Conservation (phyloP, 108 stramenopile genomes). For the Pseudonitzschia pungens region DNA sequence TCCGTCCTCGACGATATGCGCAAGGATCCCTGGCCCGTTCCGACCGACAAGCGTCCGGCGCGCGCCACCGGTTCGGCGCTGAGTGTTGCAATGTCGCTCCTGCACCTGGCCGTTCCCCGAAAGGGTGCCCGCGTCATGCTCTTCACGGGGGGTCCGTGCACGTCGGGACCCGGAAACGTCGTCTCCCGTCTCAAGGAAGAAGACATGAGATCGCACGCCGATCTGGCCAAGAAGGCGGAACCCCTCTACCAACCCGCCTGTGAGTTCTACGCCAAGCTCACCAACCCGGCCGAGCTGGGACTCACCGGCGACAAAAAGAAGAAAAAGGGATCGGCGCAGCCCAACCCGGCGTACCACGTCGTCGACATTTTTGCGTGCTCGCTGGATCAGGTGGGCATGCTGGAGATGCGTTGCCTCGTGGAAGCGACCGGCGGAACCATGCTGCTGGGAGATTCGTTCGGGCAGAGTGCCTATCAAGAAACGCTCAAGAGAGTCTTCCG, state of each 20-base stretch:
- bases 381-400: conserved; percentile 96
- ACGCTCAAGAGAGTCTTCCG: conserved; percentile 93
- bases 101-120: conserved; percentile 91
- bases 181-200: conserved; percentile 87
- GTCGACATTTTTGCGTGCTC: conserved; percentile 99
- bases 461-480: conserved; percentile 98
- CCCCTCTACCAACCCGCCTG: conserved; percentile 89
- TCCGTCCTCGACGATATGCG: conserved; percentile 95
- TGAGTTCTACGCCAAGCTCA: conserved; percentile 90
- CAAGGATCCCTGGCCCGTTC: conserved; percentile 96
- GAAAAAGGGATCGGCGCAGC: conserved; percentile 28
- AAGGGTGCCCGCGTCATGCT: conserved; percentile 94
- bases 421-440: conserved; percentile 96
- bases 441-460: conserved; percentile 97
- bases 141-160: conserved; percentile 96
- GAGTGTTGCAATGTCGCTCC: conserved; percentile 82
- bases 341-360: conserved; percentile 74
- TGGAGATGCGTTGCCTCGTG: conserved; percentile 94
- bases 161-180: conserved; percentile 93
- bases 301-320: conserved; percentile 26
- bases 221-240: conserved; percentile 89
- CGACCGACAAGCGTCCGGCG: conserved; percentile 86
- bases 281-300: conserved; percentile 45
- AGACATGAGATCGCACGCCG: conserved; percentile 91
- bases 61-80: conserved; percentile 94